A percentile compares a stretch with the other conserved stretches of the same genome.
Conservation (phyloP, 73 alveolate genomes). For the Paramecium pentaurelia region DNA sequence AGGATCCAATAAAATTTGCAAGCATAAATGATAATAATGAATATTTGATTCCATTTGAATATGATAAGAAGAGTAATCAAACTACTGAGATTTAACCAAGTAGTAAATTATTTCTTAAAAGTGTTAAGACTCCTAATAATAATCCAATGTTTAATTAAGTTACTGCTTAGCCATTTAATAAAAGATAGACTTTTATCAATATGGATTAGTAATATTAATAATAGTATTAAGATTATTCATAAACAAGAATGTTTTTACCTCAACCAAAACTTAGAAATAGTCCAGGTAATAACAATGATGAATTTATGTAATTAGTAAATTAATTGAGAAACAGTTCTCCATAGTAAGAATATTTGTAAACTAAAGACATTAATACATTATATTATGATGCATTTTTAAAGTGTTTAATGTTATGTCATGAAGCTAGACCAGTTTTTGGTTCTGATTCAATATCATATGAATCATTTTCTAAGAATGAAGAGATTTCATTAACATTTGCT, state of each 20-base stretch:
- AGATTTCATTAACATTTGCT: conserved; percentile 28
- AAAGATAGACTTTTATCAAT: background rate
- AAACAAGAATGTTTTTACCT: background rate
- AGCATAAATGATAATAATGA: conserved; percentile 2
- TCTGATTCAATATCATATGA: background rate
- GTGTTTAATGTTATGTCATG: conserved; percentile 46
- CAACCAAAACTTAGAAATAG: background rate
- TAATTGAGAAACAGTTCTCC: background rate
- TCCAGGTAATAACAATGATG: conserved; percentile 42
- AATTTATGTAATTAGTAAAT: background rate
- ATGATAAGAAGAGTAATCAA: background rate
- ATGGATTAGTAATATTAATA: background rate
- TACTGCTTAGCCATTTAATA: background rate
- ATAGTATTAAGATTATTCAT: background rate
- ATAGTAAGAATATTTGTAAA: background rate
- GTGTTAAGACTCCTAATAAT: background rate
- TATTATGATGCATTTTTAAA: conserved; percentile 15
- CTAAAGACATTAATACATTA: background rate
- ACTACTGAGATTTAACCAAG: conserved; percentile 2
- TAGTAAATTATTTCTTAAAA: background rate
- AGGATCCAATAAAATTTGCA: background rate
- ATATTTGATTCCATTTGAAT: conserved; percentile 18
- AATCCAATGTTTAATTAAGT: background rate
- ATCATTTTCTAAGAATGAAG: conserved; percentile 42
- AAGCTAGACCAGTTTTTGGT: conserved; percentile 22